These are phyloP conservation scores for Candida ovalis DNA, from an alignment of 805 yeast genomes.

Conservation along the genomic window DNA sequence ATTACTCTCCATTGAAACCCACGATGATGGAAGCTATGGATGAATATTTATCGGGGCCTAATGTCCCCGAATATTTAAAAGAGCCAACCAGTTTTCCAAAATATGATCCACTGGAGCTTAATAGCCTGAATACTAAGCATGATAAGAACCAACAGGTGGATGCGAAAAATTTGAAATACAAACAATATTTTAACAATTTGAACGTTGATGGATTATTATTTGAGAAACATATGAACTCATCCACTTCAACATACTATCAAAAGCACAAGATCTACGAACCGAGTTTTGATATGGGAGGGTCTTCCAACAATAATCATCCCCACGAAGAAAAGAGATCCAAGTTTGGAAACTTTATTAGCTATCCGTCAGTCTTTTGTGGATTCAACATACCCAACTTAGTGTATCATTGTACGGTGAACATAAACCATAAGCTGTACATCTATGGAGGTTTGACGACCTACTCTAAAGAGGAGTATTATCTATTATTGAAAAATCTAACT, in stretches of 20 bases:
- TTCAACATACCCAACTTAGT: conserved; percentile 38
- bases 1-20: not conserved
- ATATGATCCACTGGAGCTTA: conserved; percentile 9
- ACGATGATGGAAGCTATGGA: conserved; percentile 14
- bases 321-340: not conserved
- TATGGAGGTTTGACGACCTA: conserved; percentile 42
- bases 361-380: conserved; percentile 37
- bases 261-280: conserved; percentile 19
- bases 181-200: conserved; percentile 23
- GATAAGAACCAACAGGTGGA: not conserved
- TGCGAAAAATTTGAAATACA: conserved; percentile 11
- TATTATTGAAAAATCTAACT: conserved; percentile 24
- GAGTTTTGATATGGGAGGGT: not conserved
- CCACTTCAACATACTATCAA: conserved; percentile 22
- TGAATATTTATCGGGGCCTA: conserved; percentile 15
- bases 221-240: conserved; percentile 14
- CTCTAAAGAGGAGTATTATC: conserved; percentile 22
- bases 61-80: conserved; percentile 22
- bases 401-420: conserved; percentile 41
- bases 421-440: conserved; percentile 35
- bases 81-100: conserved; percentile 16
- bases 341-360: conserved; percentile 22
- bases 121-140: not conserved
- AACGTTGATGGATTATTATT: conserved; percentile 23
- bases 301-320: not conserved